Evolutionary conservation across 257 asterid genomes (phyloP).

Genomic region (Echites panduratus): DNA sequence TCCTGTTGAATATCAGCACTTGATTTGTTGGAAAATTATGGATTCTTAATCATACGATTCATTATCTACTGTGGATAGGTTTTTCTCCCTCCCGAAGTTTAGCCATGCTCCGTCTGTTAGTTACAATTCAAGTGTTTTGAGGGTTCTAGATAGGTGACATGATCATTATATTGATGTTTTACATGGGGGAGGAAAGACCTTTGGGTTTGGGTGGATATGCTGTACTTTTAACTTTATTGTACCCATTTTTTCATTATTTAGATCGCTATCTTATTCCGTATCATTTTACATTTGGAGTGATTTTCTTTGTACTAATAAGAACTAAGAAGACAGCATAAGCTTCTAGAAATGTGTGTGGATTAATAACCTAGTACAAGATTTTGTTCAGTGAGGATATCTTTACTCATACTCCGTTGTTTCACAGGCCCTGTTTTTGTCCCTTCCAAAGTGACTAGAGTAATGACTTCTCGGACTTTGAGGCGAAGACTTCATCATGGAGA

Average conservation of each 20-base stretch:
- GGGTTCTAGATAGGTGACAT: background rate
- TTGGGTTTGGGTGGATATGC: background rate
- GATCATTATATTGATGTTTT: background rate
- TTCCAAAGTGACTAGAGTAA: slow-evolving; percentile 7
- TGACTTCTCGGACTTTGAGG: slow-evolving; percentile 74
- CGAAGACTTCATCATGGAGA: slow-evolving; percentile 77
- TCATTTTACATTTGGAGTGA: background rate
- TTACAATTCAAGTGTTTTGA: background rate
- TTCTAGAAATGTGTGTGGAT: background rate
- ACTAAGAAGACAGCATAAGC: background rate
- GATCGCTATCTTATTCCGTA: background rate
- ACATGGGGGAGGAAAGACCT: background rate
- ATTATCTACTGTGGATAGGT: background rate
- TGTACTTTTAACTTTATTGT: background rate
- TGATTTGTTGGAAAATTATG: background rate
- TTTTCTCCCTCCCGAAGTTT: background rate
- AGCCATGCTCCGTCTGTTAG: background rate
- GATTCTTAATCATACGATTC: background rate
- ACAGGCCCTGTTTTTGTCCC: background rate
- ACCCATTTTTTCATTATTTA: background rate
- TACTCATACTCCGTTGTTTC: background rate
- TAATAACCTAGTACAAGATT: background rate
- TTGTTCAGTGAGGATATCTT: background rate
- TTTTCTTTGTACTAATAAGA: too few relatives aligned
- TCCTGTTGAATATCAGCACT: background rate